These are phyloP conservation scores for Plantago ovata DNA, from an alignment of 257 asterid genomes.

Conservation along the genomic window DNA sequence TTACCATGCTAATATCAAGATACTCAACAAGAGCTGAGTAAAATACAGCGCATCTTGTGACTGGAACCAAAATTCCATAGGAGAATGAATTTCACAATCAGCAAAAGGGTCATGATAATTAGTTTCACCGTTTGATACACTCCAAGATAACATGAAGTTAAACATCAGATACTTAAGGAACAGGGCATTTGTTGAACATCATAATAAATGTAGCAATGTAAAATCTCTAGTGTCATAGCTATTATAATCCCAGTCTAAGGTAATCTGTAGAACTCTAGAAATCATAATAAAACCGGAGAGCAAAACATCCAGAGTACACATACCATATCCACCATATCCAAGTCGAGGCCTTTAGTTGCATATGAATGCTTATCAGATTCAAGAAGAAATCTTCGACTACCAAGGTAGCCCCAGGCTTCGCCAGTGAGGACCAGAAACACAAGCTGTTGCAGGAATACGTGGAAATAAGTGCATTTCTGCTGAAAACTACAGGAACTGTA, in stretches of 20 bases:
- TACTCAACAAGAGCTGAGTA: too few relatives aligned
- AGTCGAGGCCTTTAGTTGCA: constrained; percentile 66
- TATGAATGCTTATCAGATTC: constrained; percentile 77
- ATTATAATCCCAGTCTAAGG: constrained; percentile 12
- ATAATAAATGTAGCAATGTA: constrained; percentile 14
- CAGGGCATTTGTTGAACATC: neutral
- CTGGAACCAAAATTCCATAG: too few relatives aligned
- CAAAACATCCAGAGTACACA: constrained; percentile 19
- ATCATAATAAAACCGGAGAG: constrained; percentile 2
- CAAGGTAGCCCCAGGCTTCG: constrained; percentile 97
- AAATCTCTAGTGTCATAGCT: constrained; percentile 4
- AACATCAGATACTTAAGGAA: too few relatives aligned
- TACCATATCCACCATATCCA: constrained; percentile 76
- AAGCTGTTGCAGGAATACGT: constrained; percentile 42
- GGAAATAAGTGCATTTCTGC: neutral
- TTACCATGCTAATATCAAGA: too few relatives aligned
- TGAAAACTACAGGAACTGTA: constrained; percentile 13
- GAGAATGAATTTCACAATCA: too few relatives aligned
- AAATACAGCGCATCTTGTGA: too few relatives aligned
- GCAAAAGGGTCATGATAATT: too few relatives aligned
- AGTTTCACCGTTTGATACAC: too few relatives aligned
- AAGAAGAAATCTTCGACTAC: constrained; percentile 83
- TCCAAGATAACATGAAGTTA: too few relatives aligned
- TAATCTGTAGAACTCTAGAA: constrained; percentile 6
- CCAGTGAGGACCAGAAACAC: constrained; percentile 93